Conservation (phyloP, 768 basidiomycete species). For the Hericium rajendrae region DNA sequence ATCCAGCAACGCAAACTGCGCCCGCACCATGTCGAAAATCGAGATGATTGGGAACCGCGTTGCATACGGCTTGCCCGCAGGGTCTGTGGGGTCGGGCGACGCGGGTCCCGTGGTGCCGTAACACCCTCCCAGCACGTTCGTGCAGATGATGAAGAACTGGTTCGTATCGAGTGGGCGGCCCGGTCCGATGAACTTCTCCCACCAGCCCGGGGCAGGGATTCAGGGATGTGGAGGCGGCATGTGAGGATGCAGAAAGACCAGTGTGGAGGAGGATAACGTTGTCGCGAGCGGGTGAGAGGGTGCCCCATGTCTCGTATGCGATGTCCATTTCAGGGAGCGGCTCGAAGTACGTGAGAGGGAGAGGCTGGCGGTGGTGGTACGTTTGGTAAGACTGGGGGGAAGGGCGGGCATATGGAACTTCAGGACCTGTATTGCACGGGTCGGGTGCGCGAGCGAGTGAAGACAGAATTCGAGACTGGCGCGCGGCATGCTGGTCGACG, state of each 20-base stretch:
- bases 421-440: slow-evolving; percentile 51
- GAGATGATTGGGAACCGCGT: slow-evolving; percentile 87
- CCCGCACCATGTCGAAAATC: slow-evolving; percentile 95
- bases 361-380: slow-evolving; percentile 51
- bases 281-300: slow-evolving; percentile 61
- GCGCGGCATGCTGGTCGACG: slow-evolving; percentile 70
- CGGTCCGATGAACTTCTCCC: slow-evolving; percentile 97
- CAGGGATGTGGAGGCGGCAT: slow-evolving; percentile 71
- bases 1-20: slow-evolving; percentile 83
- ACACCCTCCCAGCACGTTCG: slow-evolving; percentile 95
- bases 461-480: slow-evolving; percentile 47
- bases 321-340: slow-evolving; percentile 68
- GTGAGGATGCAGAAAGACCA: slow-evolving; percentile 91
- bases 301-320: slow-evolving; percentile 98
- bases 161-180: slow-evolving; percentile 90
- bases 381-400: slow-evolving; percentile 63
- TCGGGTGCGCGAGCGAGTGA: slow-evolving; percentile 13
- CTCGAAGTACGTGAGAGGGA: slow-evolving; percentile 51
- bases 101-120: slow-evolving; percentile 97
- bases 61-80: slow-evolving; percentile 63
- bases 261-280: slow-evolving; percentile 96
- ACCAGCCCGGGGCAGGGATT: slow-evolving; percentile 89
- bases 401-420: slow-evolving; percentile 75
- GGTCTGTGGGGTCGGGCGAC: slow-evolving; percentile 52
- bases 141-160: slow-evolving; percentile 87